These are phyloP conservation scores for Colletotrichum navitas DNA, from an alignment of 2,329 filamentous ascomycete genomes.

Conservation along the genomic window DNA sequence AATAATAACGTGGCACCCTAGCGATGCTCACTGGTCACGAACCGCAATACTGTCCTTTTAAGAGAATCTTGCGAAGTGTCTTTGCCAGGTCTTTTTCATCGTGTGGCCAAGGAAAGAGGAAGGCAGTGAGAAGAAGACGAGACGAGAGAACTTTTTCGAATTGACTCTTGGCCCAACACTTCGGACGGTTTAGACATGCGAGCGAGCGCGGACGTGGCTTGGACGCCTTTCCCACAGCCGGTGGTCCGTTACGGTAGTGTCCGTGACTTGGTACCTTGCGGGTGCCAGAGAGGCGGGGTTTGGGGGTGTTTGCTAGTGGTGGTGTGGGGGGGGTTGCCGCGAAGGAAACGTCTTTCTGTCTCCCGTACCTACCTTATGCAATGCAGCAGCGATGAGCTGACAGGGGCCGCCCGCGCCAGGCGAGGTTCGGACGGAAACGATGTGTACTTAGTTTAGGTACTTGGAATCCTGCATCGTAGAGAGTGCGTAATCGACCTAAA, in stretches of 20 bases:
- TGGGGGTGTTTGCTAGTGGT: not conserved
- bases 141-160: not conserved
- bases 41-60: not conserved
- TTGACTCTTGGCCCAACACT: slow-evolving; percentile 8
- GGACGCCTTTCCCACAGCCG: slow-evolving; percentile 8
- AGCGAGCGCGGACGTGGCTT: slow-evolving; percentile 16
- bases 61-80: not conserved
- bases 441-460: not conserved
- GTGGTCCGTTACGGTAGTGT: slow-evolving; percentile 1
- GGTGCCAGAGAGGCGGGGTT: slow-evolving; percentile 9
- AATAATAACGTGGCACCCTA: slow-evolving; percentile 30
- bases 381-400: not conserved
- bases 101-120: not conserved
- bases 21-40: slow-evolving; percentile 31
- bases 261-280: not conserved
- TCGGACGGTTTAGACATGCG: slow-evolving; percentile 23
- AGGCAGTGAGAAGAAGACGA: not conserved
- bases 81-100: not conserved
- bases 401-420: not conserved
- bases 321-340: not conserved
- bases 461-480: not conserved
- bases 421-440: slow-evolving; percentile 14
- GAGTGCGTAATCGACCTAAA: not conserved
- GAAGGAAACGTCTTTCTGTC: too few species aligned
- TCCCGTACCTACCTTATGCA: too few species aligned